phyloP scores from a whole-genome alignment of 2,329 filamentous ascomycete species.

The Colletotrichum eleusines region DNA sequence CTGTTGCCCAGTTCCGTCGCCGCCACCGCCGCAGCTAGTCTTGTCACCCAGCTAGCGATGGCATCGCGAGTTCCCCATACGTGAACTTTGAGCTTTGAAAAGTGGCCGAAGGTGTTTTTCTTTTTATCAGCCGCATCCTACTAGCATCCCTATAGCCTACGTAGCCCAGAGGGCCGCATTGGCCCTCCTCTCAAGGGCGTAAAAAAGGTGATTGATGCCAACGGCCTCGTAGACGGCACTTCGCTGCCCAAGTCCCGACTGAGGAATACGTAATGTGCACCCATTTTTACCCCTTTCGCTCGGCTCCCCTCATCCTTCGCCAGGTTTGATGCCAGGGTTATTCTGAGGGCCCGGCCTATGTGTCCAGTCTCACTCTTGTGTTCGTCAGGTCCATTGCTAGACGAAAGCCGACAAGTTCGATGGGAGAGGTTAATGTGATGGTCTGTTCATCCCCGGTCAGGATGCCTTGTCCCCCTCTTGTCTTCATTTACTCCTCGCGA shows the following conservation, averaged over 20 bases:
- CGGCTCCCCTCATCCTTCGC: conserved; percentile 3
- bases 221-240: conserved; percentile 11
- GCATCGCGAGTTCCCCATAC: background rate
- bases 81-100: background rate
- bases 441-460: conserved; percentile 11
- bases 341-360: conserved; percentile 2
- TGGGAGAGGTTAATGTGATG: background rate
- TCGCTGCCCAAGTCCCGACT: conserved; percentile 17
- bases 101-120: background rate
- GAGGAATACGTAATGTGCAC: conserved; percentile 42
- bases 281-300: conserved; percentile 38
- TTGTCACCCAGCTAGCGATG: background rate
- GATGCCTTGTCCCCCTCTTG: background rate
- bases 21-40: background rate
- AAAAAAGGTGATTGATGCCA: background rate
- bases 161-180: background rate
- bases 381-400: conserved; percentile 10
- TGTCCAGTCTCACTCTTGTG: background rate
- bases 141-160: background rate
- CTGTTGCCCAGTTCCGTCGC: too few species aligned
- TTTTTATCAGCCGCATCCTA: too few species aligned
- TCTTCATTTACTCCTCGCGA: conserved; percentile 5
- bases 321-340: background rate
- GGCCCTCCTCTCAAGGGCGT: background rate
- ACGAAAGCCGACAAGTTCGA: conserved; percentile 18